Conservation (phyloP, 2,329 filamentous ascomycete genomes). For the Fusarium equiseti region DNA sequence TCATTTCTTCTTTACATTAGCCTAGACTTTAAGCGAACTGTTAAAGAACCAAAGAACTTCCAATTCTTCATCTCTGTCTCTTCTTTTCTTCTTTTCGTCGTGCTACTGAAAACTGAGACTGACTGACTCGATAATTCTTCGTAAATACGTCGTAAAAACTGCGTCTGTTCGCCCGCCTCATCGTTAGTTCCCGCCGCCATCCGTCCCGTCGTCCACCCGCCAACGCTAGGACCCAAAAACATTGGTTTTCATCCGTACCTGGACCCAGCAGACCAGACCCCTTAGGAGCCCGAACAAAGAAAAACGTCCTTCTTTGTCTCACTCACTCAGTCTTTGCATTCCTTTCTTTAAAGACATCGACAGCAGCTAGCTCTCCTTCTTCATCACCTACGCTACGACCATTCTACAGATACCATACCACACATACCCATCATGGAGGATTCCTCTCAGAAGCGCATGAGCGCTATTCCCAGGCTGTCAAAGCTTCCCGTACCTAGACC, state of each 20-base stretch:
- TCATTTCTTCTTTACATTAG: conserved; percentile 42
- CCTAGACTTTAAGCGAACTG: conserved; percentile 18
- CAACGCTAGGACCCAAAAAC: conserved; percentile 43
- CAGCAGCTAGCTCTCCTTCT: background rate
- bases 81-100: background rate
- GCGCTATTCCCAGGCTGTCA: conserved; percentile 54
- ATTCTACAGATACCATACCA: background rate
- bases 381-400: background rate
- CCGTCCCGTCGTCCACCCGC: conserved; percentile 44
- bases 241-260: background rate
- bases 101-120: background rate
- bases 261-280: conserved; percentile 28
- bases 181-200: conserved; percentile 42
- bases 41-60: background rate
- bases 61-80: background rate
- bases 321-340: conserved; percentile 13
- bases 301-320: conserved; percentile 10
- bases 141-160: background rate
- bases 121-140: background rate
- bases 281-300: conserved; percentile 17
- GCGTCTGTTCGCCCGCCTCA: conserved; percentile 10
- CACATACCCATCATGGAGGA: conserved; percentile 48
- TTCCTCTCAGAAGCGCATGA: conserved; percentile 53
- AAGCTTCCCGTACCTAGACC: conserved; percentile 54
- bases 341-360: conserved; percentile 22